A percentile compares a stretch with the other conserved stretches of the same genome.
phyloP scores from a whole-genome alignment of 2,329 filamentous ascomycete species.

The Hypoxylon sp. region DNA sequence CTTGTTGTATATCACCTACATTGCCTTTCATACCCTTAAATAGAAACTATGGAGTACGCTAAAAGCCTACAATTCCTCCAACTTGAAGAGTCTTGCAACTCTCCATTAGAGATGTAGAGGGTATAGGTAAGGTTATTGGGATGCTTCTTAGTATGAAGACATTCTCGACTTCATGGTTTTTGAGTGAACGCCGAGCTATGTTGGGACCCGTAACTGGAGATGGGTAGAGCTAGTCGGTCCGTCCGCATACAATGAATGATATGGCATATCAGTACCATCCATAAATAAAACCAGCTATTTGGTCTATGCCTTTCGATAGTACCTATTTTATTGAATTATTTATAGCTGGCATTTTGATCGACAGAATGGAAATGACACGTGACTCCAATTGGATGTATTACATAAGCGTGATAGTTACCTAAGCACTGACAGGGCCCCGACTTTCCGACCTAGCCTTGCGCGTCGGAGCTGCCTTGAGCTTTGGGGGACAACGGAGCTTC shows the following conservation, averaged over 20 bases:
- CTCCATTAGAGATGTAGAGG: too few species aligned
- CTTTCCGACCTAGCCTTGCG: conserved; percentile 36
- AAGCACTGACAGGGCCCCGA: conserved; percentile 18
- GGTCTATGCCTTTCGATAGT: neutral
- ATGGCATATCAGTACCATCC: neutral
- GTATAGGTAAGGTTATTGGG: too few species aligned
- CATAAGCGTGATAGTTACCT: conserved; percentile 3
- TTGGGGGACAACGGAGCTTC: conserved; percentile 31
- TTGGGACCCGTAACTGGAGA: too few species aligned
- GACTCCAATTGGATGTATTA: conserved; percentile 5
- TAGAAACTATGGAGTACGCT: conserved; percentile 4
- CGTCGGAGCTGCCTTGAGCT: conserved; percentile 50
- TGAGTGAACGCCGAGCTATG: too few species aligned
- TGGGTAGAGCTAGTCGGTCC: neutral
- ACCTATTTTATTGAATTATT: neutral
- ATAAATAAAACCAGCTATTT: neutral
- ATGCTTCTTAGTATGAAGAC: too few species aligned
- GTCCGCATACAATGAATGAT: neutral
- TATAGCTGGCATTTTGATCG: too few species aligned
- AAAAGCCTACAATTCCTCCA: neutral
- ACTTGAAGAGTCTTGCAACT: neutral
- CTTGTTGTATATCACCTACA: conserved; percentile 5
- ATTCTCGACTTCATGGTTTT: too few species aligned
- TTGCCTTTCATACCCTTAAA: conserved; percentile 4
- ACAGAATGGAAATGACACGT: too few species aligned